Conservation (phyloP, 179 eudicot genomes). For the Actinidia polygama region DNA sequence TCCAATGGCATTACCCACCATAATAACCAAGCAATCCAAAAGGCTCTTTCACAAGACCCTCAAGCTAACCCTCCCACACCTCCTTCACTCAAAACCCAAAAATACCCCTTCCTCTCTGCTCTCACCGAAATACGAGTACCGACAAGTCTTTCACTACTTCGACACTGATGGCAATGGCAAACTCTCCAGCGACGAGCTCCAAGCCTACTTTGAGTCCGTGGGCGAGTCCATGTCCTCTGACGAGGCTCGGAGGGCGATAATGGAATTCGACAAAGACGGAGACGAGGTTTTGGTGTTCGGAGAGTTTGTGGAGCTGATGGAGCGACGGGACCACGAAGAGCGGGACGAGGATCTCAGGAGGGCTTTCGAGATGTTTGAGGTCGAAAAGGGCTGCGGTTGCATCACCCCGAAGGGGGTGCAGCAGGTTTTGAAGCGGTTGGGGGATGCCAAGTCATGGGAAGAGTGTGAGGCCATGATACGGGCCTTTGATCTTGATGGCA, state of each 20-base stretch:
- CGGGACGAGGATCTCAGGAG: constrained; percentile 25
- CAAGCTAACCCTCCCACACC: constrained; percentile 13
- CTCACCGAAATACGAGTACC: constrained; percentile 18
- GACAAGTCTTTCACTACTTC: constrained; percentile 26
- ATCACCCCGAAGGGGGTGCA: constrained; percentile 35
- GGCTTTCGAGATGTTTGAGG: constrained; percentile 40
- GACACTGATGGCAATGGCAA: constrained; percentile 28
- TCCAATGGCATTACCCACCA: constrained; percentile 10
- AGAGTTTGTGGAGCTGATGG: constrained; percentile 24
- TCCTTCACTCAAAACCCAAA: constrained; percentile 19
- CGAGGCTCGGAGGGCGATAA: constrained; percentile 21
- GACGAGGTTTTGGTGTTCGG: constrained; percentile 15
- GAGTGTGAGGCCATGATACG: constrained; percentile 30
- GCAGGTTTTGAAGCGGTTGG: constrained; percentile 29
- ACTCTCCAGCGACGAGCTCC: constrained; percentile 25
- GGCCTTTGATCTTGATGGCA: constrained; percentile 34
- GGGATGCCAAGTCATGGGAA: constrained; percentile 14
- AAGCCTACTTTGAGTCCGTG: constrained; percentile 19
- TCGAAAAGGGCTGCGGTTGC: constrained; percentile 28
- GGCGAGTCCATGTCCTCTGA: constrained; percentile 26
- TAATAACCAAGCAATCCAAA: constrained; percentile 9
- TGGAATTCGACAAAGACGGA: constrained; percentile 19
- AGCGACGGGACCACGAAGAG: background rate
- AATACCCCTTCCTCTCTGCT: background rate
- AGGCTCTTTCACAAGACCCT: constrained; percentile 9